These are phyloP conservation scores for Turritis glabra DNA, from an alignment of 345 rosid genomes.

Conservation along the genomic window DNA sequence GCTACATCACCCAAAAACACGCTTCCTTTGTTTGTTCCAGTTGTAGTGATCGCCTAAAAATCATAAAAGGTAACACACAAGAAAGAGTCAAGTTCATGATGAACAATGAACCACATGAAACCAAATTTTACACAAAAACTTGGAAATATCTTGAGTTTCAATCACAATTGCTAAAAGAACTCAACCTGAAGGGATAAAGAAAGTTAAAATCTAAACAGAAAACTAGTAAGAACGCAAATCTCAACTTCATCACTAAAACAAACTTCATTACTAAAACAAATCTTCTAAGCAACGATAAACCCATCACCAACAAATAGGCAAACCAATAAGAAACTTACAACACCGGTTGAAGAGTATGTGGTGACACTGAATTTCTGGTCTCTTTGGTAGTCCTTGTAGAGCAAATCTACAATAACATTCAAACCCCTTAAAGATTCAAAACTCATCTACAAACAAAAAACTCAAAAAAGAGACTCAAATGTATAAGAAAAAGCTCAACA, in stretches of 20 bases:
- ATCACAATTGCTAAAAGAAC: background rate
- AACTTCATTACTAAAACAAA: background rate
- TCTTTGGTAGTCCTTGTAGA: conserved; percentile 88
- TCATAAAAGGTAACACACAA: background rate
- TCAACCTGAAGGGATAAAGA: background rate
- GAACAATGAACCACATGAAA: background rate
- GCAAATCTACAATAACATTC: conserved; percentile 55
- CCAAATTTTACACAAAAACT: background rate
- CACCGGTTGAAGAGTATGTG: conserved; percentile 79
- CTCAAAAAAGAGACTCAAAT: background rate
- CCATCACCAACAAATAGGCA: background rate
- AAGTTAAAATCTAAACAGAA: background rate
- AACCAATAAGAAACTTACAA: conserved; percentile 52
- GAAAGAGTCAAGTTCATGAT: background rate
- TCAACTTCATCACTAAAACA: background rate
- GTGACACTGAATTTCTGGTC: conserved; percentile 90
- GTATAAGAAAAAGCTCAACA: background rate
- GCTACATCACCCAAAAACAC: conserved; percentile 75
- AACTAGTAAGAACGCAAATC: background rate
- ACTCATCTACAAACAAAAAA: background rate
- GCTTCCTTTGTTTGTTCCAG: conserved; percentile 79
- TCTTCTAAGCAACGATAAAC: background rate
- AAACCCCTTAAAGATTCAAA: background rate
- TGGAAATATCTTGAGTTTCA: background rate
- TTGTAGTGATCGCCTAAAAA: conserved; percentile 69